These are phyloP conservation scores for Adenanthera pavonina DNA, from an alignment of 306 rosid genomes.

Conservation along the genomic window DNA sequence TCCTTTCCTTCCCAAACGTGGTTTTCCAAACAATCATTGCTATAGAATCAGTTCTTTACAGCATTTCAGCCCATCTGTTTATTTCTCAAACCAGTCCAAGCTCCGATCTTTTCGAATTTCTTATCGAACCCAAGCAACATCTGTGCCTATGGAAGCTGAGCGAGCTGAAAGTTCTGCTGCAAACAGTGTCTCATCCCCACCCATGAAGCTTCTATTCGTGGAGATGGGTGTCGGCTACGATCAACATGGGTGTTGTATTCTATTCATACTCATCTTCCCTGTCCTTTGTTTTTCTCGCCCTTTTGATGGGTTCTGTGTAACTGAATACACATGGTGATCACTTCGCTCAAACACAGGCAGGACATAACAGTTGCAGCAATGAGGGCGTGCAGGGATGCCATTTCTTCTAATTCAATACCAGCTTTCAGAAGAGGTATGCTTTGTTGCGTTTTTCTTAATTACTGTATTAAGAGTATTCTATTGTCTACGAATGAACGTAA, in stretches of 20 bases:
- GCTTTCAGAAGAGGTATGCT: conserved; percentile 85
- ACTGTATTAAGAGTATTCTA: background rate
- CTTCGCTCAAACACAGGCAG: conserved; percentile 57
- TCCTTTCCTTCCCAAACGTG: conserved; percentile 15
- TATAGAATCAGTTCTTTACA: conserved; percentile 21
- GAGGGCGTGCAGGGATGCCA: conserved; percentile 95
- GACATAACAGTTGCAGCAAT: conserved; percentile 89
- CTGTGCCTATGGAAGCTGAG: conserved; percentile 72
- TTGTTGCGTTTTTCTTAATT: background rate
- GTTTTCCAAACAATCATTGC: conserved; percentile 20
- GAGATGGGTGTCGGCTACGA: conserved; percentile 99
- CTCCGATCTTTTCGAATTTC: conserved; percentile 44
- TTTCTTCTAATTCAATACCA: conserved; percentile 92
- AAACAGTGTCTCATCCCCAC: conserved; percentile 38
- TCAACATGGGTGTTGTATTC: conserved; percentile 77
- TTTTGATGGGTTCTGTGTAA: background rate
- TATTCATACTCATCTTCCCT: background rate
- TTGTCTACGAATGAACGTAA: background rate
- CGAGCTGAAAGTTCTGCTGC: conserved; percentile 36
- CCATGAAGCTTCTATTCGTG: conserved; percentile 87
- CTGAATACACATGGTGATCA: background rate
- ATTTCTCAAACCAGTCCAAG: conserved; percentile 43
- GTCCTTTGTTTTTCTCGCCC: background rate
- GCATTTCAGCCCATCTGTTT: conserved; percentile 34
- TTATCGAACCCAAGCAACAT: conserved; percentile 40